Conservation (phyloP, 495 filamentous ascomycete genomes). For the Umbilicaria muhlenbergii region DNA sequence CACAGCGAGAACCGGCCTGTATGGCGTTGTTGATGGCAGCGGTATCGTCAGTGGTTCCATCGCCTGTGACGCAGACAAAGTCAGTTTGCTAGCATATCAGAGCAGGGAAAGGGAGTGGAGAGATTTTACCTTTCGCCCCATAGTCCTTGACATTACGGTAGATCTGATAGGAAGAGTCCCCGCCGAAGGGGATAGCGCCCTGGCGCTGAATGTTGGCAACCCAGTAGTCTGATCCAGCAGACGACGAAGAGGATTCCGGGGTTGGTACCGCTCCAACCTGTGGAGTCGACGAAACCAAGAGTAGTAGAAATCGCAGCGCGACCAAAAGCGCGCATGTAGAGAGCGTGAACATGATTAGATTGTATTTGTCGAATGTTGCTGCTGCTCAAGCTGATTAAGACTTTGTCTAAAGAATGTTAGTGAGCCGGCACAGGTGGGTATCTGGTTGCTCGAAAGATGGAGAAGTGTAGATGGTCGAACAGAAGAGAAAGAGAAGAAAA, state of each 20-base stretch:
- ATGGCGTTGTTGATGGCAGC: conserved; percentile 82
- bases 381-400: background rate
- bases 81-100: conserved; percentile 11
- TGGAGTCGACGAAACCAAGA: conserved; percentile 23
- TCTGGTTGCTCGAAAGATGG: too few species aligned
- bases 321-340: conserved; percentile 11
- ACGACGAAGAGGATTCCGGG: conserved; percentile 9
- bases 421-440: conserved; percentile 10
- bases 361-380: background rate
- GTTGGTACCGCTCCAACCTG: conserved; percentile 28
- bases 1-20: conserved; percentile 60
- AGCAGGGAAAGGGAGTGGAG: background rate
- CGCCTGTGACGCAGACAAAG: conserved; percentile 28
- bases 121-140: conserved; percentile 46
- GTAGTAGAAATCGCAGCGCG: conserved; percentile 18
- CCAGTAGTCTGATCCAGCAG: conserved; percentile 45
- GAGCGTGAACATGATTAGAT: conserved; percentile 10
- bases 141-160: conserved; percentile 83
- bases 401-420: conserved; percentile 10
- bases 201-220: conserved; percentile 54
- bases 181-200: conserved; percentile 49
- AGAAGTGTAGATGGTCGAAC: too few species aligned
- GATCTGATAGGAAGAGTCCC: conserved; percentile 44
- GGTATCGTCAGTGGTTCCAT: conserved; percentile 73
- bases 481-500: too few species aligned